Evolutionary conservation across 2,329 filamentous ascomycete genomes (phyloP).

Genomic region (Penicillium sp.): DNA sequence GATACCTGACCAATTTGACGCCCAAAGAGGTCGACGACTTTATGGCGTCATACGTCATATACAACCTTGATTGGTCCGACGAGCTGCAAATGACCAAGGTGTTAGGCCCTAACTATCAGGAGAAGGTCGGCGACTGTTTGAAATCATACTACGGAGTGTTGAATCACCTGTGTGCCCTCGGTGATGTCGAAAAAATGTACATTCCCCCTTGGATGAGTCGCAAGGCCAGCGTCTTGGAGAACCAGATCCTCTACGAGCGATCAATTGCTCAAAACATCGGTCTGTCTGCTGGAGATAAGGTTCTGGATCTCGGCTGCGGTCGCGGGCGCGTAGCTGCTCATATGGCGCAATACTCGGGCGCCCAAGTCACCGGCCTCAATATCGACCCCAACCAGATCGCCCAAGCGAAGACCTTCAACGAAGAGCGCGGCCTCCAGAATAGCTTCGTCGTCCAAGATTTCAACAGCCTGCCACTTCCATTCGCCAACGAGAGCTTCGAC

Average conservation of each 20-base stretch:
- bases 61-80: constrained; percentile 56
- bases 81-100: constrained; percentile 49
- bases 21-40: constrained; percentile 55
- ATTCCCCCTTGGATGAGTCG: constrained; percentile 55
- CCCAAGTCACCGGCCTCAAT: constrained; percentile 52
- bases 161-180: constrained; percentile 56
- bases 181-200: constrained; percentile 60
- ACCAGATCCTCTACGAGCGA: constrained; percentile 55
- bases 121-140: constrained; percentile 53
- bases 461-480: constrained; percentile 53
- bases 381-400: constrained; percentile 55
- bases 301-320: constrained; percentile 55
- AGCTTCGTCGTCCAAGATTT: constrained; percentile 53
- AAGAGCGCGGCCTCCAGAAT: constrained; percentile 45
- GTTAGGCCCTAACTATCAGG: constrained; percentile 51
- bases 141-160: constrained; percentile 55
- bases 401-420: constrained; percentile 48
- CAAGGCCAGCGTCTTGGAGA: constrained; percentile 50
- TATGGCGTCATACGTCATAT: constrained; percentile 58
- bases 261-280: constrained; percentile 50
- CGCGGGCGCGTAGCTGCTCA: constrained; percentile 55
- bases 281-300: constrained; percentile 46
- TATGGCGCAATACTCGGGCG: constrained; percentile 51
- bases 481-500: constrained; percentile 51
- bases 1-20: constrained; percentile 49